Evolutionary conservation across 768 basidiomycete species (phyloP).

Genomic region (Pleurotus platypus): DNA sequence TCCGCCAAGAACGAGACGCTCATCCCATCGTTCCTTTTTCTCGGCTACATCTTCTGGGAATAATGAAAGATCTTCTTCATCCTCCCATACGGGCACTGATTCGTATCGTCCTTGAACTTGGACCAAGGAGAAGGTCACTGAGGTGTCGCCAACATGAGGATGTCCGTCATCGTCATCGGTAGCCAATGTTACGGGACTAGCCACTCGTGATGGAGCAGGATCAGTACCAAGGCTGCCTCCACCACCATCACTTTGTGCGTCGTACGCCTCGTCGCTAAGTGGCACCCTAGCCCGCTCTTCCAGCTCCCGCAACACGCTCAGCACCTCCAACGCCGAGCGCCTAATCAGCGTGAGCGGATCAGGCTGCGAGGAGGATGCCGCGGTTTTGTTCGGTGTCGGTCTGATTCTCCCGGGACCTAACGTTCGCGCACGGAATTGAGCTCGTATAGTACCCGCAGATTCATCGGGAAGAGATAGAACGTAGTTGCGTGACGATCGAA

Average conservation of each 20-base stretch:
- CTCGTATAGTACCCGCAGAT: conserved; percentile 48
- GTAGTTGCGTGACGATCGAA: conserved; percentile 83
- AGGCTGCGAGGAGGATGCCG: conserved; percentile 20
- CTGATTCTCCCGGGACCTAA: conserved; percentile 16
- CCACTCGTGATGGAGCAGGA: conserved; percentile 29
- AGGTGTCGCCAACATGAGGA: conserved; percentile 51
- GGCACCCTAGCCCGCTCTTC: conserved; percentile 79
- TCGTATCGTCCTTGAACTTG: conserved; percentile 64
- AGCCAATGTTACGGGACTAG: conserved; percentile 33
- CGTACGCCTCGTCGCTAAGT: conserved; percentile 78
- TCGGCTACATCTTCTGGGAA: conserved; percentile 43
- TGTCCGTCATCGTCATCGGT: conserved; percentile 27
- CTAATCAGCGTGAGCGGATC: conserved; percentile 72
- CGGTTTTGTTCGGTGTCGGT: conserved; percentile 9
- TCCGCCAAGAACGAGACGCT: conserved; percentile 71
- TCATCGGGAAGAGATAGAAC: conserved; percentile 80
- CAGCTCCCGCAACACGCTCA: conserved; percentile 72
- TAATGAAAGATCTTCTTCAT: conserved; percentile 49
- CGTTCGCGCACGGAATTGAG: conserved; percentile 54
- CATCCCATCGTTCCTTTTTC: conserved; percentile 77
- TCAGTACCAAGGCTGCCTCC: conserved; percentile 10
- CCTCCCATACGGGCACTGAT: conserved; percentile 79
- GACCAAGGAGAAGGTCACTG: conserved; percentile 66
- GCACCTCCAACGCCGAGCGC: conserved; percentile 77
- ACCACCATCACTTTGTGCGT: conserved; percentile 70